phyloP scores from a whole-genome alignment of 1,284 basidiomycete genomes.

The Pholiota adiposa region DNA sequence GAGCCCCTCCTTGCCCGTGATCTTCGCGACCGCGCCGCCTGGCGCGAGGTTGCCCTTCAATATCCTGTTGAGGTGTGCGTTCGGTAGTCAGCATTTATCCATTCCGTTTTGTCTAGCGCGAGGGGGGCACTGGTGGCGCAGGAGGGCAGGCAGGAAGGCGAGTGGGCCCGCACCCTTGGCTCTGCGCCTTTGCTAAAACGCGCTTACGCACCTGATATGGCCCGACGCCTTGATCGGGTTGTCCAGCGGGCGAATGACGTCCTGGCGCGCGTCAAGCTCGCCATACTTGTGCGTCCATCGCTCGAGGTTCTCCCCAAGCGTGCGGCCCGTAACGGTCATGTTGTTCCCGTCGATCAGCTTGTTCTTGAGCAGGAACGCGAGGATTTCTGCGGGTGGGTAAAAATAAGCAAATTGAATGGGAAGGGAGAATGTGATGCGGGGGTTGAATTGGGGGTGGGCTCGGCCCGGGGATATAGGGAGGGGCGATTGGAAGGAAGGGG shows the following conservation, averaged over 20 bases:
- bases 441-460: not conserved
- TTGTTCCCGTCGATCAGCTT: conserved; percentile 85
- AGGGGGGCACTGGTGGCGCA: too few species aligned
- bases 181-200: not conserved
- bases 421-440: conserved; percentile 2
- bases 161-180: not conserved
- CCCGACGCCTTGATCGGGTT: conserved; percentile 90
- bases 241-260: conserved; percentile 83
- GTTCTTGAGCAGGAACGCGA: conserved; percentile 82
- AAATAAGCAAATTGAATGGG: not conserved
- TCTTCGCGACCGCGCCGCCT: conserved; percentile 92
- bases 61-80: conserved; percentile 50
- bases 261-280: conserved; percentile 74
- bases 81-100: not conserved
- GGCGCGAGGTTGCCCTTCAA: conserved; percentile 89
- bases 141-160: not conserved
- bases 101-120: too few species aligned
- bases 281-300: conserved; percentile 81
- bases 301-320: conserved; percentile 88
- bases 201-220: conserved; percentile 71
- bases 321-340: conserved; percentile 87
- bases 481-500: too few species aligned
- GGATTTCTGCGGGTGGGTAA: conserved; percentile 58
- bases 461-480: not conserved
- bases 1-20: conserved; percentile 92